Conservation (phyloP, 495 filamentous ascomycete species). For the Chaetomium cochliodes region DNA sequence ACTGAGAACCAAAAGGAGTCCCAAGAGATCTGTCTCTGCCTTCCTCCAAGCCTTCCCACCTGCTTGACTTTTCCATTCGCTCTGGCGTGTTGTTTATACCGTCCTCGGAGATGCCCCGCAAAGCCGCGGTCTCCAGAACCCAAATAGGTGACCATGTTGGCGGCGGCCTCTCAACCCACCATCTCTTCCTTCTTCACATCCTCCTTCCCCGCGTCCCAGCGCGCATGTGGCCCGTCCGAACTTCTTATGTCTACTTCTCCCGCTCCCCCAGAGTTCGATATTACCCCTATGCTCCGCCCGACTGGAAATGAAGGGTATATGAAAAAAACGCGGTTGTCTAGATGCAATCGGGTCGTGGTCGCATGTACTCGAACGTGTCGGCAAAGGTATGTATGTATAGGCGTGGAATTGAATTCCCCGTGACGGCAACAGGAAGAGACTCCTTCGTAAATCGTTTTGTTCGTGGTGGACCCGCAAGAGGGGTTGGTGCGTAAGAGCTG, state of each 20-base stretch:
- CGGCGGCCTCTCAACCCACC: background rate
- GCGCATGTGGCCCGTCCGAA: background rate
- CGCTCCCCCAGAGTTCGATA: background rate
- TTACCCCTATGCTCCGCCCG: background rate
- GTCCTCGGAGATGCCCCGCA: background rate
- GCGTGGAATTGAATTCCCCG: background rate
- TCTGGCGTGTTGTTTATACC: background rate
- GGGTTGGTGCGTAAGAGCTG: background rate
- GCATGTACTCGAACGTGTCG: constrained; percentile 2
- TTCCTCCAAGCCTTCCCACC: background rate
- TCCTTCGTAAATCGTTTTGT: background rate
- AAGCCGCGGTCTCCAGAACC: background rate
- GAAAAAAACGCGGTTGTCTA: background rate
- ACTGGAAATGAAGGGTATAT: background rate
- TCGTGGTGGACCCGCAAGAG: background rate
- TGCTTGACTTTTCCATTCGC: background rate
- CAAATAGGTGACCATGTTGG: background rate
- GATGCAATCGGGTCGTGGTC: constrained; percentile 19
- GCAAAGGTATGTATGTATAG: background rate
- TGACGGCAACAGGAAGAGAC: background rate
- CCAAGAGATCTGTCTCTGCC: background rate
- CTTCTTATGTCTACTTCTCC: background rate
- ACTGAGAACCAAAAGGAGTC: background rate
- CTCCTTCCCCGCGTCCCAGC: constrained; percentile 1
- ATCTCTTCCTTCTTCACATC: background rate